Evolutionary conservation across 1,139 yeast species (phyloP).

Genomic region (Taiozyma sp.): DNA sequence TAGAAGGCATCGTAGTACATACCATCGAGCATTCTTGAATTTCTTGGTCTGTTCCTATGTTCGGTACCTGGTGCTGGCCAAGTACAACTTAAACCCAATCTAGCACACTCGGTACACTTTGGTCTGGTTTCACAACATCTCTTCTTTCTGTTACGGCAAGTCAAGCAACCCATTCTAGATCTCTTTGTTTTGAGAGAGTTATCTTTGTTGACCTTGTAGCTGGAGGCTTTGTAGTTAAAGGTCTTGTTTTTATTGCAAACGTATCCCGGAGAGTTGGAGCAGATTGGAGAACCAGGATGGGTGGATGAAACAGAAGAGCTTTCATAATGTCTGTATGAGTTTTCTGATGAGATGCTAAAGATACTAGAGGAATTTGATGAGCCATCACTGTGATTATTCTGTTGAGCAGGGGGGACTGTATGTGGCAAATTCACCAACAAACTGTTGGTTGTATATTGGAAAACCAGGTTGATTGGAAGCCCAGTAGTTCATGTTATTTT

Average conservation of each 20-base stretch:
- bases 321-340: not conserved
- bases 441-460: not conserved
- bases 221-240: not conserved
- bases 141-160: constrained; percentile 68
- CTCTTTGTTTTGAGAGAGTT: constrained; percentile 14
- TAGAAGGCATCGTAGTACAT: constrained; percentile 44
- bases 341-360: not conserved
- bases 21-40: constrained; percentile 41
- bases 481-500: not conserved
- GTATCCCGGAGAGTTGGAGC: not conserved
- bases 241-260: not conserved
- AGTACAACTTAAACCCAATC: constrained; percentile 48
- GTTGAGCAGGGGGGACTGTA: not conserved
- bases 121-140: constrained; percentile 67
- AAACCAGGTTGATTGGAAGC: not conserved
- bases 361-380: not conserved
- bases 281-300: not conserved
- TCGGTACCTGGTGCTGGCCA: constrained; percentile 50
- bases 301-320: not conserved
- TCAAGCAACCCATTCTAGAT: constrained; percentile 52
- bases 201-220: not conserved
- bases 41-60: constrained; percentile 41
- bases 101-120: constrained; percentile 49
- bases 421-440: not conserved
- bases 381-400: not conserved